phyloP scores from a whole-genome alignment of 345 rosid species.

The Ricinus communis region DNA sequence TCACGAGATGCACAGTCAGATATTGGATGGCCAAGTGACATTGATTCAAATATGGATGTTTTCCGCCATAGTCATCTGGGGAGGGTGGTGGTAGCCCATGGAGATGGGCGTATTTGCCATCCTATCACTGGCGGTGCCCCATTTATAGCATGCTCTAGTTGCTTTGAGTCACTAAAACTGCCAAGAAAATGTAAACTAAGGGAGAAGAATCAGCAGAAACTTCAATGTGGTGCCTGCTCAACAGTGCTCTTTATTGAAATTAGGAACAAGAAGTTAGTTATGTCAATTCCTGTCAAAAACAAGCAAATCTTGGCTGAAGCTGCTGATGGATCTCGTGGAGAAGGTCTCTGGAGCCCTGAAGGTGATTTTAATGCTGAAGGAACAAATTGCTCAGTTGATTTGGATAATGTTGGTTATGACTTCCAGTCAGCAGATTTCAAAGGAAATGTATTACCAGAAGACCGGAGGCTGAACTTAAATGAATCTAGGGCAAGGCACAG shows the following conservation, averaged over 20 bases:
- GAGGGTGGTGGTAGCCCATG: neutral
- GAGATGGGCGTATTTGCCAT: constrained; percentile 11
- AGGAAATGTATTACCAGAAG: constrained; percentile 17
- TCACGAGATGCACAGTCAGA: constrained; percentile 26
- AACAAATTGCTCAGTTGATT: constrained; percentile 13
- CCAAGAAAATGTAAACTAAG: constrained; percentile 11
- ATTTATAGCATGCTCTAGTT: constrained; percentile 24
- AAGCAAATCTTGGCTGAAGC: constrained; percentile 6
- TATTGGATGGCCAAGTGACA: constrained; percentile 34
- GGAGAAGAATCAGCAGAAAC: constrained; percentile 18
- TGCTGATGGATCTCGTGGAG: constrained; percentile 19
- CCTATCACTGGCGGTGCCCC: constrained; percentile 29
- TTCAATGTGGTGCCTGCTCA: constrained; percentile 35
- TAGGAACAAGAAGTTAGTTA: constrained; percentile 18
- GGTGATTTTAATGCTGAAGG: constrained; percentile 12
- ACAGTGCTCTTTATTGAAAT: constrained; percentile 6
- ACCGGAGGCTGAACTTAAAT: constrained; percentile 21
- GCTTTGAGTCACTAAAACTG: constrained; percentile 26
- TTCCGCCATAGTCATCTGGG: neutral
- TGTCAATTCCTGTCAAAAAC: constrained; percentile 11
- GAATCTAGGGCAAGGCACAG: constrained; percentile 18
- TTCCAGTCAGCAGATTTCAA: constrained; percentile 4
- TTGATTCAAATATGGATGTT: constrained; percentile 32
- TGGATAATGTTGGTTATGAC: constrained; percentile 19
- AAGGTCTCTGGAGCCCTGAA: constrained; percentile 10